Conservation (phyloP, 2,329 filamentous ascomycete genomes). For the Hirsutella minnesotensis region DNA sequence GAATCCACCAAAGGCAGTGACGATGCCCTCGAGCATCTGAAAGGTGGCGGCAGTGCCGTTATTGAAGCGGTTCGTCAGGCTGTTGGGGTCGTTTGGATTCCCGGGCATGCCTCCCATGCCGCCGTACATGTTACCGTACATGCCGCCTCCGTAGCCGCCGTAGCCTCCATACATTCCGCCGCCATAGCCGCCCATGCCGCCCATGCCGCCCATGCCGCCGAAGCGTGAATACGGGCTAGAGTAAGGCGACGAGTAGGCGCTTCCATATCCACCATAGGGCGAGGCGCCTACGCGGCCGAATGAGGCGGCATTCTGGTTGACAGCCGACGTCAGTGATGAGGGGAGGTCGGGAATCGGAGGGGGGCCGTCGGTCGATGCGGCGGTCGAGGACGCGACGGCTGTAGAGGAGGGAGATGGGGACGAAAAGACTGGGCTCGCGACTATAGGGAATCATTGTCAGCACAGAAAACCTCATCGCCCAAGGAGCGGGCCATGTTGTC, state of each 20-base stretch:
- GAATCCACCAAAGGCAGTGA: conserved; percentile 92
- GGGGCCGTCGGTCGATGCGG: conserved; percentile 30
- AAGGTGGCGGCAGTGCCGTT: conserved; percentile 95
- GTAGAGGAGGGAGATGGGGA: conserved; percentile 18
- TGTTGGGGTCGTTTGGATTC: conserved; percentile 66
- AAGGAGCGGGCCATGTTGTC: background rate
- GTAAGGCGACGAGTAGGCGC: conserved; percentile 26
- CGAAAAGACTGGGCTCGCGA: conserved; percentile 1
- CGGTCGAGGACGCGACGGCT: conserved; percentile 25
- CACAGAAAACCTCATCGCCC: background rate
- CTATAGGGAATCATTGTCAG: background rate
- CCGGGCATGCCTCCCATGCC: conserved; percentile 35
- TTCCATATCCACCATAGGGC: conserved; percentile 31
- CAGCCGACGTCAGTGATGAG: conserved; percentile 61
- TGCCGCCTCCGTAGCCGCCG: conserved; percentile 23
- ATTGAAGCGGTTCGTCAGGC: conserved; percentile 87
- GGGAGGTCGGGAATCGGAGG: conserved; percentile 75
- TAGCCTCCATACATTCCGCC: conserved; percentile 30
- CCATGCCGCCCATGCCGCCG: conserved; percentile 31
- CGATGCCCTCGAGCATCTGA: conserved; percentile 95
- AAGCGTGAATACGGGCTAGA: conserved; percentile 33
- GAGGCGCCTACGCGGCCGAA: conserved; percentile 51
- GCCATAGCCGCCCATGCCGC: conserved; percentile 12
- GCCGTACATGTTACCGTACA: conserved; percentile 29
- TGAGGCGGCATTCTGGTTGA: conserved; percentile 78